Conservation (phyloP, 345 rosid species). For the Eucalyptus regnans region DNA sequence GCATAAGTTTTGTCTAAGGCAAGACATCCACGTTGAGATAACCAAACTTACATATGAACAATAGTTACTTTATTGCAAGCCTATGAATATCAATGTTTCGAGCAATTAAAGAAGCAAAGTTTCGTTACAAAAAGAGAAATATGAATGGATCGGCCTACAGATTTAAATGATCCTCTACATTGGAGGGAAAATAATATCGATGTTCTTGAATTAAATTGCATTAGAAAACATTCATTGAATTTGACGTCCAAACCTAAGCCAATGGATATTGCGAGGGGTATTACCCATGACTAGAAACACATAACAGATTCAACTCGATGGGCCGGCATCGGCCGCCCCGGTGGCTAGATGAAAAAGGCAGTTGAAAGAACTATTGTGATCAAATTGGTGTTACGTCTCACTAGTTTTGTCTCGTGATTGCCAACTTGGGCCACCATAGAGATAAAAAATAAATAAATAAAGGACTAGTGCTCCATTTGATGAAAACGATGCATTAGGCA, state of each 20-base stretch:
- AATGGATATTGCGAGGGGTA: not conserved
- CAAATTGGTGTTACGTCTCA: not conserved
- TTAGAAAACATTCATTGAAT: not conserved
- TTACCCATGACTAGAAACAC: not conserved
- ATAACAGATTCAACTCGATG: not conserved
- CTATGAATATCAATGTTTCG: not conserved
- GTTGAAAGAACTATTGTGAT: not conserved
- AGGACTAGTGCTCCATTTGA: not conserved
- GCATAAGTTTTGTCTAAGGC: not conserved
- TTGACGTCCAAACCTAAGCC: not conserved
- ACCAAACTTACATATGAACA: not conserved
- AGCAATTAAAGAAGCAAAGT: not conserved
- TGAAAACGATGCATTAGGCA: not conserved
- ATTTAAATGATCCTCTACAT: not conserved
- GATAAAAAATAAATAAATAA: not conserved
- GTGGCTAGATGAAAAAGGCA: not conserved
- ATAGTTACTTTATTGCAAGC: not conserved
- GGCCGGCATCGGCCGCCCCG: rapidly evolving
- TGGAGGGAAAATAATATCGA: not conserved
- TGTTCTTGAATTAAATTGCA: not conserved
- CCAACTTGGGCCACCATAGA: not conserved
- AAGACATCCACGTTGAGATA: not conserved
- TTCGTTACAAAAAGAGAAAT: not conserved
- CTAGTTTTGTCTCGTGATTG: not conserved
- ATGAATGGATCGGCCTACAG: not conserved